phyloP scores from a whole-genome alignment of 345 rosid genomes.

The Populus ilicifolia region DNA sequence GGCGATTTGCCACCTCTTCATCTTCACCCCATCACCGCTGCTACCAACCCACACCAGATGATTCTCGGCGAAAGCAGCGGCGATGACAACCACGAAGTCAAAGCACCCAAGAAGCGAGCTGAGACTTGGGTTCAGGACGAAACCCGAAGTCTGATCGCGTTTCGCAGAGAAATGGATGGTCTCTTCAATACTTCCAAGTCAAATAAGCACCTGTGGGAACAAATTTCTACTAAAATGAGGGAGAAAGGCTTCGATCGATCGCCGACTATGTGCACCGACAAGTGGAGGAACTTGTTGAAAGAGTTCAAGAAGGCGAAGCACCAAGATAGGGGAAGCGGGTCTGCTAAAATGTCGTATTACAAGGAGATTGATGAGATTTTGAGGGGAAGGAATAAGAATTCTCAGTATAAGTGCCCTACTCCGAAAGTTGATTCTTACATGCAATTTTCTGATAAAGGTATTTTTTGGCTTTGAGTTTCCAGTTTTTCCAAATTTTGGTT shows the following conservation, averaged over 20 bases:
- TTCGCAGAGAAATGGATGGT: conserved; percentile 83
- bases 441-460: conserved; percentile 96
- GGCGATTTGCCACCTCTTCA: conserved; percentile 56
- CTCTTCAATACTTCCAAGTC: conserved; percentile 95
- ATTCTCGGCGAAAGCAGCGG: conserved; percentile 78
- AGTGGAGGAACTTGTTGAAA: conserved; percentile 97
- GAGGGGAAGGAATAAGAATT: conserved; percentile 70
- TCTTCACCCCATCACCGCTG: conserved; percentile 18
- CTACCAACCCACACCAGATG: conserved; percentile 51
- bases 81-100: conserved; percentile 70
- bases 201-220: conserved; percentile 95
- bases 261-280: conserved; percentile 98
- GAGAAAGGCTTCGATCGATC: conserved; percentile 96
- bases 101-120: conserved; percentile 92
- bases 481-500: neutral
- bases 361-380: conserved; percentile 96
- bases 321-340: conserved; percentile 72
- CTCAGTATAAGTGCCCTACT: conserved; percentile 64
- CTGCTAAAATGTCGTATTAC: conserved; percentile 87
- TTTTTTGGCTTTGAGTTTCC: neutral
- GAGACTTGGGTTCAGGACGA: conserved; percentile 99
- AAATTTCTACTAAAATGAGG: conserved; percentile 84
- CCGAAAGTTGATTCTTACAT: conserved; percentile 81
- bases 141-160: conserved; percentile 69
- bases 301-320: conserved; percentile 92